Base-by-base conservation (phyloP, 2,329 filamentous ascomycete species). In the Aspergillus cejpii region DNA sequence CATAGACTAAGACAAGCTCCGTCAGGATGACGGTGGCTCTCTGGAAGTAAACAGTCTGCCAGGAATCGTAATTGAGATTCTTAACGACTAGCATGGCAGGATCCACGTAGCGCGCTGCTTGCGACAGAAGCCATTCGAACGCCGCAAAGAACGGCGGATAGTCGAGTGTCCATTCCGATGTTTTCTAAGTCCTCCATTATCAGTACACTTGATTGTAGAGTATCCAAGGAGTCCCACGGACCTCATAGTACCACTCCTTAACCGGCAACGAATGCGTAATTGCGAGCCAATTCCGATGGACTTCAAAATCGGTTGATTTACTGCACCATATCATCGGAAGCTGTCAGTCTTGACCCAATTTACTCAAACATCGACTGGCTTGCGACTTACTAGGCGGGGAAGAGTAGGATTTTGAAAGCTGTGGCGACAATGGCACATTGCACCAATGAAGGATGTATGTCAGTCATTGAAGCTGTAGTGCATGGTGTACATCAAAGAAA, bases 131-230 rank as follows among this genome's bases (percentile, higher is more conserved):
- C 88, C 88, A 97, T 75, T 98, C 92, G 70, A 97, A 96, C 65
- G 86, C 90, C 56, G 92, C 92, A 63, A 98, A 98, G 71, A 97
- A 96, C 6, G 92, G 92, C 24, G 92, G 92, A 65, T 98, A 98
- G 72, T 98, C 92, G 61, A 98, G 83, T 0, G 92, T 98, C 92
- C 92, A 98, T 87, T 97, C 88, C 47, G 92, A 98, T 1, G 90
- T 95, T 71, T 90, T 85, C 75, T 83, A 14, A 24, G 38, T 40
- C 31, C 10, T n/a, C 33, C 24, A 33, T 17, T 26, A 23, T 52
- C 43, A 50, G 49, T 33, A 28, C 3, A 38, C 37, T 37, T 28
- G 14, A 24, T 8, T 21, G 29, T n/a, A 6, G 33, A 15, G 17
- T 17, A 21, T 36, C 21, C 31, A 19, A n/a, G 6, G 23, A 20